Evolutionary conservation across 441 rosid genomes (phyloP).

Genomic region (Eugenia klotzschiana): DNA sequence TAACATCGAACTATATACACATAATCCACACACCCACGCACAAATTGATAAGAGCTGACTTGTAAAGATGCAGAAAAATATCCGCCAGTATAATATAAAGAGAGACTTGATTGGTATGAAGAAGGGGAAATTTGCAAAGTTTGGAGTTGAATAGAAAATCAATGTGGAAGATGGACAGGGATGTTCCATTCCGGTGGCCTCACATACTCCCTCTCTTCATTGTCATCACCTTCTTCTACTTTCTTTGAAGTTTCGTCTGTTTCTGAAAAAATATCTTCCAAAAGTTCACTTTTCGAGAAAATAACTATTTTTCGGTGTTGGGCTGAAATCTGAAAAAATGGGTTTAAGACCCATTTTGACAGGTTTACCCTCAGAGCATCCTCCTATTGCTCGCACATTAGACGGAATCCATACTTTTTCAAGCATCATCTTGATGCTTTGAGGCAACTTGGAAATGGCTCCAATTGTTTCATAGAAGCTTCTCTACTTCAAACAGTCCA

Average conservation of each 20-base stretch:
- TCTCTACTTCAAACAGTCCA: too few species aligned
- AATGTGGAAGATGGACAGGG: background rate
- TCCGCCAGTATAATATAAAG: background rate
- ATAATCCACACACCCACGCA: background rate
- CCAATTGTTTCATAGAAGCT: background rate
- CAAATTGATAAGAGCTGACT: background rate
- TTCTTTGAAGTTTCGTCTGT: too few species aligned
- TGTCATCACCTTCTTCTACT: background rate
- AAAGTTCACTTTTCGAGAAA: too few species aligned
- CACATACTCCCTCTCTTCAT: background rate
- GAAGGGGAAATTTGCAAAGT: too few species aligned
- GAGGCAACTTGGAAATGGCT: background rate
- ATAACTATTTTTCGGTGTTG: too few species aligned
- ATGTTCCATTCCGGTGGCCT: background rate
- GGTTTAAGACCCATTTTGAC: too few species aligned
- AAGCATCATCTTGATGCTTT: rapidly evolving
- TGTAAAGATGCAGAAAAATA: background rate
- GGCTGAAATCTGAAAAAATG: too few species aligned
- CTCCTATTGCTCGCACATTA: background rate
- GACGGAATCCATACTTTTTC: background rate
- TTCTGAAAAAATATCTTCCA: too few species aligned
- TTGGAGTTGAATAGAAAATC: background rate
- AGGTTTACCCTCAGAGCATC: background rate
- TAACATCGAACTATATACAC: too few species aligned
- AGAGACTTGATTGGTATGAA: background rate